Evolutionary conservation across 257 asterid species (phyloP), one percentile per base, ranked within the genome.

Genomic region (Ehretia macrophylla): DNA sequence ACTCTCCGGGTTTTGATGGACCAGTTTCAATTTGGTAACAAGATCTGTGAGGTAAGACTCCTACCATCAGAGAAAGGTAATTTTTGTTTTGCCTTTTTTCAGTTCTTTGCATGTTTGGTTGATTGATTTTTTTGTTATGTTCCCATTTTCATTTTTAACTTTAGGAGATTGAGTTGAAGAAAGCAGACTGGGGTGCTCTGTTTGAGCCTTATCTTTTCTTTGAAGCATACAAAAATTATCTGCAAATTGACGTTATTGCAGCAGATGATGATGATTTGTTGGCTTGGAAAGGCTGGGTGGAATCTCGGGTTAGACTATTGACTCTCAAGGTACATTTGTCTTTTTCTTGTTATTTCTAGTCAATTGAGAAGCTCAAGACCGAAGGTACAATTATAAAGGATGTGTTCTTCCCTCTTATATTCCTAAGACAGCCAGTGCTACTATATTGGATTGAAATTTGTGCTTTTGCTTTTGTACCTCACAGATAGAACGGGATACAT

Each of bases 231-330:
- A 89, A 89, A 69, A 86, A 90, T 68, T 93, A 83, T 75, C 86
- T 93, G 48, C 96, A 93, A 66, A 83, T 93, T 69, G 97, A 93
- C 60, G 79, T 85, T 27, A 72, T 81, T 58, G 99, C 99, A 42
- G 81, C 85, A 57, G 88, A 86, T 77, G 68, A 37, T 56, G 96
- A 93, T 77, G 99, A 89, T 69, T 75, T 93, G 77, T 95, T 95
- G 61, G 76, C 92, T 56, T 93, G 99, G 99, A 85, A 79, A 72
- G 99, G 99, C 61, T 85, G 99, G 99, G 95, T 93, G 38, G 99
- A 89, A 72, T 93, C 99, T 58, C 94, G 99, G 45, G 68, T 93
- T 64, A 85, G 99, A 63, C 95, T 84, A 73, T 76, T 93, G 32
- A 93, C 95, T 47, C 67, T 84, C 59, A 93, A 83, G 97, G 99